A percentile compares a stretch with the other conserved stretches of the same genome.
Conservation (phyloP, 2,329 filamentous ascomycete genomes). For the Salinomyces thailandicus region DNA sequence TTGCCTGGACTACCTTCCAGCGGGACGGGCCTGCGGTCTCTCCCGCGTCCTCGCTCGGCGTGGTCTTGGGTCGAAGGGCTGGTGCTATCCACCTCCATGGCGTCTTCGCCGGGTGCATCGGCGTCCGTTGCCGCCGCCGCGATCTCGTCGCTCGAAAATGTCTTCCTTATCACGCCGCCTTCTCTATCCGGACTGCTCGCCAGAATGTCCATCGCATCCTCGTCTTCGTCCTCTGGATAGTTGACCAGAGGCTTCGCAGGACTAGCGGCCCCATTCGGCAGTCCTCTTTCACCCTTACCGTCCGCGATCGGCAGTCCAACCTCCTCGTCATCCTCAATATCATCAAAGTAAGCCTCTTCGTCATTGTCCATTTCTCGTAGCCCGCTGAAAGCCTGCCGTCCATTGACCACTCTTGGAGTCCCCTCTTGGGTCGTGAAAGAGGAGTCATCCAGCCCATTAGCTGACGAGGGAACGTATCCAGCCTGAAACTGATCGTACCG, state of each 20-base stretch:
- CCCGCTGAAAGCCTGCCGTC: constrained; percentile 49
- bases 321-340: constrained; percentile 50
- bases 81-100: not conserved
- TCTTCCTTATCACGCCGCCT: not conserved
- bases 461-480: constrained; percentile 31
- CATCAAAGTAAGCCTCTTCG: constrained; percentile 91
- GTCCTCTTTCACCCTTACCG: constrained; percentile 19
- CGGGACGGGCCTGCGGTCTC: constrained; percentile 16
- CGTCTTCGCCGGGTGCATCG: not conserved
- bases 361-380: constrained; percentile 75
- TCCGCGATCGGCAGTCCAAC: constrained; percentile 20
- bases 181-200: constrained; percentile 37
- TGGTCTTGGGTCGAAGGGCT: not conserved
- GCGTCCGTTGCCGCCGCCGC: not conserved
- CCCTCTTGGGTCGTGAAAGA: constrained; percentile 59
- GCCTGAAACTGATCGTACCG: constrained; percentile 69
- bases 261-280: constrained; percentile 51
- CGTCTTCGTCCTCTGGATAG: constrained; percentile 82
- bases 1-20: constrained; percentile 12
- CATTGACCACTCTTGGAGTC: constrained; percentile 39
- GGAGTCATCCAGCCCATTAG: constrained; percentile 44
- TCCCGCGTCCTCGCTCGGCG: constrained; percentile 5
- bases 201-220: constrained; percentile 45
- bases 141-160: not conserved
- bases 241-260: constrained; percentile 70